Percentiles rank a stretch among this genome's conserved stretches.
These are phyloP conservation scores for Jatropha podagrica DNA, from an alignment of 441 rosid genomes.

Conservation along the genomic window DNA sequence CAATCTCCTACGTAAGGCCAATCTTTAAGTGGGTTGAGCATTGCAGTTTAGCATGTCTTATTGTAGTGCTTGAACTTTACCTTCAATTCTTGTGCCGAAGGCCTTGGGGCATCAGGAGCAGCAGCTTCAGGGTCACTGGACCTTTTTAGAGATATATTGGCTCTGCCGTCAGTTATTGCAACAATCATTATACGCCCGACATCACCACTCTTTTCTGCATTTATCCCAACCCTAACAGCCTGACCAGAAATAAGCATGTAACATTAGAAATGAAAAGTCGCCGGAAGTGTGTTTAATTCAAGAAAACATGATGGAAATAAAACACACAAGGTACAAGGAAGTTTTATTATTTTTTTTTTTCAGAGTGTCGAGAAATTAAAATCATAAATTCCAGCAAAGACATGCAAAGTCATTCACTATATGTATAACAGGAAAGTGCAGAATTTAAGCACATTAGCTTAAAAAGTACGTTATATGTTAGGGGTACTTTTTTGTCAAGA, in stretches of 20 bases:
- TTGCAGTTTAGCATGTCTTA: conserved; percentile 2
- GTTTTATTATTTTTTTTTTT: background rate
- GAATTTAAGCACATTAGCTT: background rate
- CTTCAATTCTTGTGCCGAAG: conserved; percentile 89
- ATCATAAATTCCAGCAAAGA: background rate
- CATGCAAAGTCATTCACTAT: background rate
- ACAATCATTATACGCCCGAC: conserved; percentile 97
- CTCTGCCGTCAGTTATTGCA: conserved; percentile 95
- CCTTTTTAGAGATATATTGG: conserved; percentile 89
- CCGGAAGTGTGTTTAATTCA: background rate
- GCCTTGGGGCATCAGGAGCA: conserved; percentile 78
- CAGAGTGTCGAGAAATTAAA: background rate
- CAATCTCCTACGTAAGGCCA: background rate
- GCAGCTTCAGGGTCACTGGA: conserved; percentile 87
- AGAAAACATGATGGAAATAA: background rate
- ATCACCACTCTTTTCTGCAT: conserved; percentile 98
- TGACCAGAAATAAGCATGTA: conserved; percentile 22
- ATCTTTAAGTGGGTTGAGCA: background rate
- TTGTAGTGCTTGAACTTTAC: conserved; percentile 36
- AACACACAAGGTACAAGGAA: background rate
- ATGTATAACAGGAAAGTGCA: background rate
- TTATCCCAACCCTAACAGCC: conserved; percentile 96
- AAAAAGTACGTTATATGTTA: background rate
- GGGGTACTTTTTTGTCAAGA: background rate
- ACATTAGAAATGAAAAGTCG: conserved; percentile 15